phyloP scores from a whole-genome alignment of 805 yeast genomes.

The Ogataea glucozyma region DNA sequence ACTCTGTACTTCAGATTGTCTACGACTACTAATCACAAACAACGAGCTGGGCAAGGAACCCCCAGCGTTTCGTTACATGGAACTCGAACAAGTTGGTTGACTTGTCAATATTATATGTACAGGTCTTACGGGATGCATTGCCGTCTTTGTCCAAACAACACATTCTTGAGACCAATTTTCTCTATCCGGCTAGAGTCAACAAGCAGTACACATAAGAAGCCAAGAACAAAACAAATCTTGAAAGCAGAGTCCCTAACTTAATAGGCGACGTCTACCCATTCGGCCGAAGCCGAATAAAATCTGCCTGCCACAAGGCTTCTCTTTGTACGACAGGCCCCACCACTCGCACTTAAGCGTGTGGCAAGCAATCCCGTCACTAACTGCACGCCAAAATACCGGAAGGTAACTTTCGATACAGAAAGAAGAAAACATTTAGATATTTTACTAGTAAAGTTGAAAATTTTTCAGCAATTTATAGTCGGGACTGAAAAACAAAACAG shows the following conservation, averaged over 20 bases:
- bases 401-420: slow-evolving; percentile 34
- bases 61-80: too few relatives aligned
- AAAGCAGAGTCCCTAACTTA: slow-evolving; percentile 33
- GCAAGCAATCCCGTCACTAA: slow-evolving; percentile 16
- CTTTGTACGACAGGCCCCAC: slow-evolving; percentile 8
- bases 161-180: slow-evolving; percentile 34
- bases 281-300: slow-evolving; percentile 5
- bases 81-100: too few relatives aligned
- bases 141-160: slow-evolving; percentile 21
- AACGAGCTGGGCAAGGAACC: too few relatives aligned
- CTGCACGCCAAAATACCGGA: slow-evolving; percentile 32
- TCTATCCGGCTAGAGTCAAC: slow-evolving; percentile 35
- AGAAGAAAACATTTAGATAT: slow-evolving; percentile 10
- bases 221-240: slow-evolving; percentile 9
- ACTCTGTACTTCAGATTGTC: too few relatives aligned
- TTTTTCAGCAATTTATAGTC: slow-evolving; percentile 8
- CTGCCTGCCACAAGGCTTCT: slow-evolving; percentile 11
- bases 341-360: slow-evolving; percentile 6
- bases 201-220: slow-evolving; percentile 27
- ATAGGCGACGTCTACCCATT: slow-evolving; percentile 34
- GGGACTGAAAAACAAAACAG: slow-evolving; percentile 1
- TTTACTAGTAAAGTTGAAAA: slow-evolving; percentile 2
- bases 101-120: too few relatives aligned
- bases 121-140: slow-evolving; percentile 39
- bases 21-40: too few relatives aligned